Evolutionary conservation across 140 eudicot species (phyloP).

Genomic region (Senecio squalidus): DNA sequence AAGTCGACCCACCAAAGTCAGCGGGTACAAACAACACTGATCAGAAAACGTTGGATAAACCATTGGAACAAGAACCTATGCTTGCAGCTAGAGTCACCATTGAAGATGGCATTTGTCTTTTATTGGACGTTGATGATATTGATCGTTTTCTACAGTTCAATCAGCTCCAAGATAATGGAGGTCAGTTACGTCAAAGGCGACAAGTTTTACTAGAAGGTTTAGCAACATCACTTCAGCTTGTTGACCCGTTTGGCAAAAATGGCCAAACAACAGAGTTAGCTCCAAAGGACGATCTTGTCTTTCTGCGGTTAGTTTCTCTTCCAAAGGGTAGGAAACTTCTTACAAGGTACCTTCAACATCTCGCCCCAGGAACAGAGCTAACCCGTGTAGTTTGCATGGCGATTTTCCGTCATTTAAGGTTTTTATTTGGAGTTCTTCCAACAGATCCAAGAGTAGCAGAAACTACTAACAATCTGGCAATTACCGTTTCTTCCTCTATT

Average conservation of each 20-base stretch:
- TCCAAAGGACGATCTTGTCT: slow-evolving; percentile 66
- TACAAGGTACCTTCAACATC: slow-evolving; percentile 57
- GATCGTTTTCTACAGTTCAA: slow-evolving; percentile 76
- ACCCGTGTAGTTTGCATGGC: slow-evolving; percentile 85
- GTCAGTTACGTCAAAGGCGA: slow-evolving; percentile 60
- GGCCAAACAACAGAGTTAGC: slow-evolving; percentile 45
- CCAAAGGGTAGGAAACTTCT: slow-evolving; percentile 86
- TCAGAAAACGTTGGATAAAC: slow-evolving; percentile 53
- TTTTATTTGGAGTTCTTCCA: slow-evolving; percentile 61
- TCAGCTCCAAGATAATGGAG: slow-evolving; percentile 71
- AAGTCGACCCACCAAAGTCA: slow-evolving; percentile 69
- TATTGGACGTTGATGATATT: slow-evolving; percentile 87
- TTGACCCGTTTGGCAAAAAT: slow-evolving; percentile 66
- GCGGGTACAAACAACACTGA: slow-evolving; percentile 37
- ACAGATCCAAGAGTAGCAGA: slow-evolving; percentile 40
- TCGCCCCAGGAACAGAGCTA: slow-evolving; percentile 59
- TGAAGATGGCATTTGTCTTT: slow-evolving; percentile 80
- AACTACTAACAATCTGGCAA: slow-evolving; percentile 39
- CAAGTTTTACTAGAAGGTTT: slow-evolving; percentile 76
- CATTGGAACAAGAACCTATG: slow-evolving; percentile 94
- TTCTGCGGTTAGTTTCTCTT: slow-evolving; percentile 69
- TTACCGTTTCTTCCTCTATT: slow-evolving; percentile 47
- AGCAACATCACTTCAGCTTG: slow-evolving; percentile 88
- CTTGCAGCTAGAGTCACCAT: slow-evolving; percentile 93
- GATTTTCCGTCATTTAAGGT: slow-evolving; percentile 87